phyloP scores from a whole-genome alignment of 2,329 filamentous ascomycete species.

The Aspergillus felis region DNA sequence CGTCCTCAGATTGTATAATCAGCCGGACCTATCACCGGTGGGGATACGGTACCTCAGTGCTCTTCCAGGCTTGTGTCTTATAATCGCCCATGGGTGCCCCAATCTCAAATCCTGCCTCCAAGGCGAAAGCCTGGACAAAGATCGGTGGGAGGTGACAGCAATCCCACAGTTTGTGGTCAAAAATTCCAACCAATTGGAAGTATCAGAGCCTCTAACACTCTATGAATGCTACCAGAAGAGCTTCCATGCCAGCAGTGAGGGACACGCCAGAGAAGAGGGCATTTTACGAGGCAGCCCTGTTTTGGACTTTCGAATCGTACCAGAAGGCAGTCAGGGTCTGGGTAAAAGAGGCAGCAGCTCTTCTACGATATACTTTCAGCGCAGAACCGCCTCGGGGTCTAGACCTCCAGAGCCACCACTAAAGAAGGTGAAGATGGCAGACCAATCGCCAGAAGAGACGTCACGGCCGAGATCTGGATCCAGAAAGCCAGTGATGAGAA shows the following conservation, averaged over 20 bases:
- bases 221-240: slow-evolving; percentile 15
- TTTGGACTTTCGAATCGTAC: slow-evolving; percentile 24
- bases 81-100: slow-evolving; percentile 33
- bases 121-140: slow-evolving; percentile 11
- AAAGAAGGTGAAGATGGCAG: slow-evolving; percentile 2
- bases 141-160: slow-evolving; percentile 26
- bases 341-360: neutral
- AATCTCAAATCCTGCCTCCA: slow-evolving; percentile 21
- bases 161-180: neutral
- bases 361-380: slow-evolving; percentile 8
- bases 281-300: slow-evolving; percentile 14
- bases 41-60: slow-evolving; percentile 31
- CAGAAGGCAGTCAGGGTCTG: neutral
- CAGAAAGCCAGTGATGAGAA: slow-evolving; percentile 24
- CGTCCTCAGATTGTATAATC: slow-evolving; percentile 32
- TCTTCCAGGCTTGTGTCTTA: slow-evolving; percentile 34
- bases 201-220: slow-evolving; percentile 6
- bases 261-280: neutral
- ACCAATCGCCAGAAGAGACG: slow-evolving; percentile 7
- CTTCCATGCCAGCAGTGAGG: neutral
- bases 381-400: neutral
- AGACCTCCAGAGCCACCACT: neutral
- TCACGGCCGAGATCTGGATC: neutral
- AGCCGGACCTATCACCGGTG: slow-evolving; percentile 27
- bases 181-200: neutral